Conservation (phyloP, 208 protist genomes). For the Acanthamoeba royreba region DNA sequence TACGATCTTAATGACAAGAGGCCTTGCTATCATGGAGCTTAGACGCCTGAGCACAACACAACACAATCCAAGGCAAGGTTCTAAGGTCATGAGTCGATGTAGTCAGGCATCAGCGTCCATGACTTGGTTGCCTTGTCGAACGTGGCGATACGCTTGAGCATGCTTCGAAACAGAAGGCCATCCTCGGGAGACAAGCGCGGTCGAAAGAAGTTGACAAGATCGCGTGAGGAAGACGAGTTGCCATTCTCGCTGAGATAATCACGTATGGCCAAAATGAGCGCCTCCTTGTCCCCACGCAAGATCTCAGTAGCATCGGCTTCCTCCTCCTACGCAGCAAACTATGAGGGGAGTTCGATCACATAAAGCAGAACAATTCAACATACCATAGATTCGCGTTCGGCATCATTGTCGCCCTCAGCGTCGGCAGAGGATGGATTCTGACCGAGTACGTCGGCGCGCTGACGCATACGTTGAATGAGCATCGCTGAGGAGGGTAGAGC, state of each 20-base stretch:
- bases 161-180: not conserved
- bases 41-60: too few species aligned
- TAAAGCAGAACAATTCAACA: too few species aligned
- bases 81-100: not conserved
- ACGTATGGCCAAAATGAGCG: not conserved
- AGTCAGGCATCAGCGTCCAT: slow-evolving; percentile 9
- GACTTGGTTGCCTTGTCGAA: not conserved
- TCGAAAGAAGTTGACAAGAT: not conserved
- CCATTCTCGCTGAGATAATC: not conserved
- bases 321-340: not conserved
- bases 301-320: not conserved
- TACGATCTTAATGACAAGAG: too few species aligned
- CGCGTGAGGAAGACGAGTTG: not conserved
- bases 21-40: too few species aligned
- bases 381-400: not conserved
- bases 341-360: too few species aligned
- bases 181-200: not conserved
- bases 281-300: not conserved
- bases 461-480: not conserved
- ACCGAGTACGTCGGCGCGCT: not conserved
- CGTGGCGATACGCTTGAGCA: slow-evolving; percentile 5
- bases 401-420: not conserved
- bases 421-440: not conserved
- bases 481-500: not conserved
- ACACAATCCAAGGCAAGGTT: not conserved